Evolutionary conservation across 129 eudicot genomes (phyloP), one percentile per base, ranked within the genome.

Genomic region (Rutidosis leptorrhynchoides): DNA sequence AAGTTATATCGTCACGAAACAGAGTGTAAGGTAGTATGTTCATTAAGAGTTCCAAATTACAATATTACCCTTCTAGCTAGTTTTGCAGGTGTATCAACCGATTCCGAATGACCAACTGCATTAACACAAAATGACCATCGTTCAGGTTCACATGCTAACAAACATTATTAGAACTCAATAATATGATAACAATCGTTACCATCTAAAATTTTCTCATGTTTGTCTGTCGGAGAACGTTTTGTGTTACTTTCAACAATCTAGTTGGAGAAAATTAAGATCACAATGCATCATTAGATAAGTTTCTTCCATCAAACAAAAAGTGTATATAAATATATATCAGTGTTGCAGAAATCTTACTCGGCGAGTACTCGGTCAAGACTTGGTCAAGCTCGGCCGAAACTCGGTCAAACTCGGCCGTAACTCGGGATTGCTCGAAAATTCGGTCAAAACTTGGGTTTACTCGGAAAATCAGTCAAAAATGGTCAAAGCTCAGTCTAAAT

Each of bases 71-170:
- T 85, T 85, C 98, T 84, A 1, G 78, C 85, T 52, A 75, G 71
- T 62, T 83, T 89, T 69, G 87, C 96, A 60, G 90, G 98, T 37
- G 90, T 64, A 81, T 92, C 97, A 62, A 73, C 75, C 22, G 85
- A 74, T 21, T 69, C 73, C 53, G 84, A 48, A 74, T 75, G 90
- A 83, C 71, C 81, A 43, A 51, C 96, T 85, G 90, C 69, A 53
- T 42, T 56, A 42, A 62, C 37, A 17, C 16, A 55, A 53, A 37
- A 63, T 84, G 11, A 49, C 26, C 12, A 2, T 16, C 65, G 10
- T 48, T 49, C 2, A 52, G 15, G 54, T 66, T 22, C 58, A 61
- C 20, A 10, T 9, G 12, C 32, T 21, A 33, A 12, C 20, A 16
- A 33, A 62, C 46, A 30, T 60, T 32, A 25, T 40, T 68, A 29